Evolutionary conservation across 257 asterid species (phyloP).

Genomic region (Voacanga thouarsii): DNA sequence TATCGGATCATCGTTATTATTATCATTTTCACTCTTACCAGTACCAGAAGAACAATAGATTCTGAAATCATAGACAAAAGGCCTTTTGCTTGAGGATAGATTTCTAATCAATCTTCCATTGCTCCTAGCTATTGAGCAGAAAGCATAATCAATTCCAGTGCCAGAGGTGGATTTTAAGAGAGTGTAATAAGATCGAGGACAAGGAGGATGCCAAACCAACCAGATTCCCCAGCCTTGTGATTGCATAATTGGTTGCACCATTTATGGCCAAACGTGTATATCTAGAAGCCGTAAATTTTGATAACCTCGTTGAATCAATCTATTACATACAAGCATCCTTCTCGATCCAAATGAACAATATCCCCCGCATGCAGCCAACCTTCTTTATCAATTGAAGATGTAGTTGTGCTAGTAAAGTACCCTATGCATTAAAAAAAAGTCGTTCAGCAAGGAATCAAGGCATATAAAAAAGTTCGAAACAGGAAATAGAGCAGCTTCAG

Average conservation of each 20-base stretch:
- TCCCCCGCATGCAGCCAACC: constrained; percentile 82
- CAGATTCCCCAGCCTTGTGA: neutral
- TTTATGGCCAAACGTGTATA: constrained; percentile 7
- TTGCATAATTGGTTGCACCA: constrained; percentile 7
- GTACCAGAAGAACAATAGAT: neutral
- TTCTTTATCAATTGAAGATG: constrained; percentile 49
- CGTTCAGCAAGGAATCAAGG: neutral
- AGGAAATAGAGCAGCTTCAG: neutral
- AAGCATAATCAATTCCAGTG: neutral
- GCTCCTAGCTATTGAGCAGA: constrained; percentile 3
- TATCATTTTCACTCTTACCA: neutral
- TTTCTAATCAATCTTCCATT: neutral
- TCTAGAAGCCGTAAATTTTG: constrained; percentile 81
- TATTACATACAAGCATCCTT: constrained; percentile 58
- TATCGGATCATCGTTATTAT: neutral
- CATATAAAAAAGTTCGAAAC: neutral
- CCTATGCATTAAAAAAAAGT: constrained; percentile 36
- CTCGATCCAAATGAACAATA: constrained; percentile 64
- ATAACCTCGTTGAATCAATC: constrained; percentile 79
- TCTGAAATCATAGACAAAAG: neutral
- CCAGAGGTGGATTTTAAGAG: neutral
- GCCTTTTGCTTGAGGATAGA: neutral
- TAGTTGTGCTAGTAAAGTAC: constrained; percentile 58
- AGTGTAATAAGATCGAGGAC: neutral
- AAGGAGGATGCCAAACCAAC: neutral